Base-by-base conservation (phyloP, 768 basidiomycete genomes). In the Heimioporus sp. region DNA sequence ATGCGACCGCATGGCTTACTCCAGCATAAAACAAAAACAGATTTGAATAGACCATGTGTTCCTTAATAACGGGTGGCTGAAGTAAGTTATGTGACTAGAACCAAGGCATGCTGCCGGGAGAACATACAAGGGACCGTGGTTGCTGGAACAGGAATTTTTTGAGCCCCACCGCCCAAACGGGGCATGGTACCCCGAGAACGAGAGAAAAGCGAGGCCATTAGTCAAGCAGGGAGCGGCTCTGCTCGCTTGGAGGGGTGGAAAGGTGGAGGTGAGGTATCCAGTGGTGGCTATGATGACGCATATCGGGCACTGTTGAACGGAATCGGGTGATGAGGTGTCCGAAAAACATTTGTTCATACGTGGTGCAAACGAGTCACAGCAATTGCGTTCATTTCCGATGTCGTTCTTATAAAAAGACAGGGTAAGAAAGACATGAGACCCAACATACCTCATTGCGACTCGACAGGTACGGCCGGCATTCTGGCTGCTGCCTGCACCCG, bases 351-450 rank as follows among this genome's bases (percentile, higher is more conserved):
- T 58, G 49, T 7, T 28, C 24, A 28, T 45, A 51, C 50, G 45
- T 38, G 49, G 64, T 61, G 52, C 49, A 31, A 24, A 42, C 53
- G 52, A 51, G 60, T 61, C 65, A 71, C 67, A 65, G 65, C 53
- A 63, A 63, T 66, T 64, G 58, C 45, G 16, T 69, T 69, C 68
- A 69, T 69, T 71, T 69, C 68, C 68, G 68, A 66, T 51, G 53
- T 32, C 10, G 48, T 34, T 44, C 48, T 51, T 67, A 68, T 69
- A 68, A 67, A 63, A 68, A 58, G 61, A 53, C 38, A 49, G 55
- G 52, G 56, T 51, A 42, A 57, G 43, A 36, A 53, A 45, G 32
- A 43, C 28, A 8, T 54, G 42, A 16, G 30, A 45, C 68, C 30
- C 20, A 59, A 67, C 36, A 65, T 61, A 64, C 62, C 63, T 58